These are phyloP conservation scores for Mentha longifolia DNA, from an alignment of 257 asterid species.

Conservation along the genomic window DNA sequence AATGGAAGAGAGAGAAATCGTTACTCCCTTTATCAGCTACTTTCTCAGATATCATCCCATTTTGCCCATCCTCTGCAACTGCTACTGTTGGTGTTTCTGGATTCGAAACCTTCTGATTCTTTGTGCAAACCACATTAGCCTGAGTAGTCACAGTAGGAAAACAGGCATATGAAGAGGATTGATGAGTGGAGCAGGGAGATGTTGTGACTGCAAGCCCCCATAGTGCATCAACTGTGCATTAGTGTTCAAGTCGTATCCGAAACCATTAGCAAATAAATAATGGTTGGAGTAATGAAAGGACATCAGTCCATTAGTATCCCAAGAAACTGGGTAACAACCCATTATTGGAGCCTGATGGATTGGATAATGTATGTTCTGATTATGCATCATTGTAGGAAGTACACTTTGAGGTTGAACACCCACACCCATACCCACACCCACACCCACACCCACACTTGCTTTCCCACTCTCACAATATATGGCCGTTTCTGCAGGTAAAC, in stretches of 20 bases:
- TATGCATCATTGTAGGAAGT: slow-evolving; percentile 57
- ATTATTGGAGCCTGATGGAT: slow-evolving; percentile 67
- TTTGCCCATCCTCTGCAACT: slow-evolving; percentile 43
- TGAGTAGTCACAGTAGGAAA: slow-evolving; percentile 57
- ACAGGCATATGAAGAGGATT: slow-evolving; percentile 61
- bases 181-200: slow-evolving; percentile 56
- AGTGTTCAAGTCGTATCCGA: slow-evolving; percentile 69
- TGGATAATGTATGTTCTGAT: slow-evolving; percentile 62
- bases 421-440: slow-evolving; percentile 40
- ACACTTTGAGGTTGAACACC: slow-evolving; percentile 54
- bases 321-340: slow-evolving; percentile 74
- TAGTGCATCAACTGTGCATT: slow-evolving; percentile 64
- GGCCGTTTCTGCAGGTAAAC: slow-evolving; percentile 42
- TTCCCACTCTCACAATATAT: slow-evolving; percentile 46
- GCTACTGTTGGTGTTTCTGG: slow-evolving; percentile 41
- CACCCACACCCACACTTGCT: slow-evolving; percentile 42
- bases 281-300: slow-evolving; percentile 71
- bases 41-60: slow-evolving; percentile 45
- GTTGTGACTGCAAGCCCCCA: slow-evolving; percentile 58
- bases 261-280: slow-evolving; percentile 60
- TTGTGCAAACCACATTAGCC: slow-evolving; percentile 47
- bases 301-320: slow-evolving; percentile 73
- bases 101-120: slow-evolving; percentile 37
- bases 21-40: slow-evolving; percentile 41
- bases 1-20: slow-evolving; percentile 94